A percentile compares a stretch with the other conserved stretches of the same genome.
Evolutionary conservation across 2,329 filamentous ascomycete genomes (phyloP).

Genomic region (Aspergillus versicolor): DNA sequence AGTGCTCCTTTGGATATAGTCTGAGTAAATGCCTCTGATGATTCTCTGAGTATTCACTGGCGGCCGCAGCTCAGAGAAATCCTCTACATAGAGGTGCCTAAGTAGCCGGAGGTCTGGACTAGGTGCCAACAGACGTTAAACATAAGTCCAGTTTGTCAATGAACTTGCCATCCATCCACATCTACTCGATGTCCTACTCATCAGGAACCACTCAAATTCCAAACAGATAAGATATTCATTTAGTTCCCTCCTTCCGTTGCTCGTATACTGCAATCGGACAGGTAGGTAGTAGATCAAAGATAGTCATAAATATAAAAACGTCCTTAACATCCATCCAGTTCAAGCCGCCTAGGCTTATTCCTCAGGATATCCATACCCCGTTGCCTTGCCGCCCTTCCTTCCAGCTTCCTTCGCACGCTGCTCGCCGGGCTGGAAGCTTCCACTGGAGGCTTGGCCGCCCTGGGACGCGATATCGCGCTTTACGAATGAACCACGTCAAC

Average conservation of each 20-base stretch:
- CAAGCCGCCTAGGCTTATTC: background rate
- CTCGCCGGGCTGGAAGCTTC: conserved; percentile 56
- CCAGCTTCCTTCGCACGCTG: conserved; percentile 56
- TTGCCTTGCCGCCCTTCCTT: conserved; percentile 50
- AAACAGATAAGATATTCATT: background rate
- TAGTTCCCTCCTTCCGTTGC: background rate
- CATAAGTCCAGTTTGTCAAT: too few relatives aligned
- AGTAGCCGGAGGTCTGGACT: too few relatives aligned
- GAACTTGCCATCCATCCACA: too few relatives aligned
- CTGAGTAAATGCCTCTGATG: too few relatives aligned
- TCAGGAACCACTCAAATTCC: background rate
- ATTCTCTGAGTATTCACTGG: too few relatives aligned
- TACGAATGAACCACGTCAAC: background rate
- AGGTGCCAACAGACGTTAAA: too few relatives aligned
- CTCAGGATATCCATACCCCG: conserved; percentile 6
- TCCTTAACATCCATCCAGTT: background rate
- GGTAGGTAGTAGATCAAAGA: background rate
- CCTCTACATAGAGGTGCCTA: too few relatives aligned
- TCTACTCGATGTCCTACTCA: too few relatives aligned
- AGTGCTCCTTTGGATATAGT: too few relatives aligned
- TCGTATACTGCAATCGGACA: background rate
- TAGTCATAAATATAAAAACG: background rate
- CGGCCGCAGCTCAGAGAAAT: too few relatives aligned
- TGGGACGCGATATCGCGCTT: conserved; percentile 57
- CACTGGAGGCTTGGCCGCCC: conserved; percentile 54